phyloP scores from a whole-genome alignment of 495 filamentous ascomycete genomes.

The Friedmanniomyces simplex region DNA sequence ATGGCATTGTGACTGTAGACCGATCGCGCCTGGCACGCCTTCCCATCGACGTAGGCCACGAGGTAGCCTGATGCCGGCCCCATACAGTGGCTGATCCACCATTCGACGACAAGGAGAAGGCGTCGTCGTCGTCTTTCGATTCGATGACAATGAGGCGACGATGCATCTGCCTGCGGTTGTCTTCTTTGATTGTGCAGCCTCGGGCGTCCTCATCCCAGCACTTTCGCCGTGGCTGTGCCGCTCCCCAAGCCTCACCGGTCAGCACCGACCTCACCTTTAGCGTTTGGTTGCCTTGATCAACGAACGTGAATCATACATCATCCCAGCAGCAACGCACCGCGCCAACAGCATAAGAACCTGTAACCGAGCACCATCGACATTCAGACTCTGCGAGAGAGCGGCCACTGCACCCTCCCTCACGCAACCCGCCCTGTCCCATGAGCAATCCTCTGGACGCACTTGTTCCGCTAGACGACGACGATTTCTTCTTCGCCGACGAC shows the following conservation, averaged over 20 bases:
- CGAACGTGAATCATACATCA: not conserved
- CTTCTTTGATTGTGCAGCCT: no score
- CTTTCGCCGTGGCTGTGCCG: not conserved
- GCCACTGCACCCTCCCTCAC: no score
- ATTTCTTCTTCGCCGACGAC: not conserved
- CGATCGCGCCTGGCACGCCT: no score
- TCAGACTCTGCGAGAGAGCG: no score
- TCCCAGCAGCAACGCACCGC: not conserved
- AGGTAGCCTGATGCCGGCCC: no score
- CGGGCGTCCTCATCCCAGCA: not conserved
- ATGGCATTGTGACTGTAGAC: no score
- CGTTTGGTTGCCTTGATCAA: not conserved
- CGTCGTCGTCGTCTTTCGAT: no score
- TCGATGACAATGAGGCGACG: not conserved
- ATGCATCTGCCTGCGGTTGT: not conserved
- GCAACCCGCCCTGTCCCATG: no score
- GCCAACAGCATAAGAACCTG: not conserved
- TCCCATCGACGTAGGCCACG: no score
- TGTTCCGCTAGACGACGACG: not conserved
- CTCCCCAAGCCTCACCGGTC: not conserved
- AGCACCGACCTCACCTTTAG: not conserved
- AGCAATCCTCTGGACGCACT: constrained; percentile 1
- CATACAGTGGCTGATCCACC: no score
- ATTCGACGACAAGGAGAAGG: no score
- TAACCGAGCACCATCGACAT: not conserved